A percentile compares a stretch with the other conserved stretches of the same genome.
phyloP scores from a whole-genome alignment of 2,329 filamentous ascomycete genomes.

The Aspergillus quadricinctus region DNA sequence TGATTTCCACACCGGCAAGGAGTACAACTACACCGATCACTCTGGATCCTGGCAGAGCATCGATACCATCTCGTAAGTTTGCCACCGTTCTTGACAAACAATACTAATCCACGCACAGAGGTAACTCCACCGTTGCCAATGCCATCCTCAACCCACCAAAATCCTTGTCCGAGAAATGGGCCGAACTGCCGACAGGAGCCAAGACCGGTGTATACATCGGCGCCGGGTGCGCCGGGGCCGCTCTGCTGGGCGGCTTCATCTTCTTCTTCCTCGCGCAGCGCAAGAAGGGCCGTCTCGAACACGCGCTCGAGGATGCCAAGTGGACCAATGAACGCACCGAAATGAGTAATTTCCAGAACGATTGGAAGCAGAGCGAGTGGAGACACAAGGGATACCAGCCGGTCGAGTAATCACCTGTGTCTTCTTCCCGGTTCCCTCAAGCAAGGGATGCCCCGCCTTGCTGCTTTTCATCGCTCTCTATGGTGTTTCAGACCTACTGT shows the following conservation, averaged over 20 bases:
- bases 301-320: constrained; percentile 44
- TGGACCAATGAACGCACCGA: constrained; percentile 39
- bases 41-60: constrained; percentile 64
- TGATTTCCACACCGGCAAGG: constrained; percentile 58
- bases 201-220: constrained; percentile 46
- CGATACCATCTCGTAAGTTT: constrained; percentile 45
- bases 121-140: constrained; percentile 53
- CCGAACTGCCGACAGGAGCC: constrained; percentile 41
- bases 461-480: background rate
- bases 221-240: constrained; percentile 29
- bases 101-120: constrained; percentile 44
- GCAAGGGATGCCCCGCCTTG: background rate
- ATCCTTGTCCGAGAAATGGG: constrained; percentile 39
- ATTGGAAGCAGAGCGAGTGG: constrained; percentile 38
- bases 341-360: constrained; percentile 34
- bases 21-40: constrained; percentile 62
- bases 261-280: constrained; percentile 50
- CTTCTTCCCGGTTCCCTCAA: background rate
- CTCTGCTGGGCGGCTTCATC: constrained; percentile 33
- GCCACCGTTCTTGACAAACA: background rate
- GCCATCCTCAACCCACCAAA: constrained; percentile 35
- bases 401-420: constrained; percentile 13
- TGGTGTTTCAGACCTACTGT: background rate
- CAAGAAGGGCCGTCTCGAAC: constrained; percentile 47
- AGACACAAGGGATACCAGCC: constrained; percentile 25